Percentiles rank a stretch among this genome's conserved stretches.
Conservation (phyloP, 495 filamentous ascomycete species). For the Daldinia decipiens region DNA sequence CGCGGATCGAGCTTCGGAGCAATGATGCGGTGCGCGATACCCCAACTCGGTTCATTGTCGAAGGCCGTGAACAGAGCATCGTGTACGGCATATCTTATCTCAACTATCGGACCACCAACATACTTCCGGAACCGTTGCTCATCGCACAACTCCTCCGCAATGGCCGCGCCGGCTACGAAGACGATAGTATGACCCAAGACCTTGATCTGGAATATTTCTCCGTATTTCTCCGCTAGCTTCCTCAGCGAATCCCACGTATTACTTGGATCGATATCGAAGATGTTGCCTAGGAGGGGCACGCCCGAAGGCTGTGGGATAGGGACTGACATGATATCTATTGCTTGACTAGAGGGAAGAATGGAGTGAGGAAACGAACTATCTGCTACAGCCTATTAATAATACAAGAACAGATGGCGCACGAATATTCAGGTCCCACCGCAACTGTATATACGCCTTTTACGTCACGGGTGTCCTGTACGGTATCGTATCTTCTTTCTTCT, state of each 20-base stretch:
- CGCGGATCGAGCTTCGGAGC: constrained; percentile 72
- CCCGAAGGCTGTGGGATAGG: constrained; percentile 73
- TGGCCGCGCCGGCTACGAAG: constrained; percentile 61
- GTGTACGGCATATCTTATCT: constrained; percentile 68
- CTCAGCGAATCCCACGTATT: constrained; percentile 72
- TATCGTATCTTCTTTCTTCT: constrained; percentile 15
- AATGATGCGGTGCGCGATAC: constrained; percentile 74
- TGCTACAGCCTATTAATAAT: constrained; percentile 29
- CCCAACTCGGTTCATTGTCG: constrained; percentile 72
- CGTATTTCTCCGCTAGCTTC: constrained; percentile 72
- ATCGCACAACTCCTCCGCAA: constrained; percentile 74
- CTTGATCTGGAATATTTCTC: constrained; percentile 77
- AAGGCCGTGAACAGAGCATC: constrained; percentile 78
- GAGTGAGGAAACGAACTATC: constrained; percentile 3
- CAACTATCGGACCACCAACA: constrained; percentile 61
- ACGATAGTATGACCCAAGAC: constrained; percentile 54
- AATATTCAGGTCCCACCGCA: constrained; percentile 21
- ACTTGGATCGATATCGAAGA: constrained; percentile 68
- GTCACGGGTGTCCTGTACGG: constrained; percentile 24
- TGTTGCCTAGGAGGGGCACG: constrained; percentile 73
- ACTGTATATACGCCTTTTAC: constrained; percentile 31
- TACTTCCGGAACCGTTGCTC: constrained; percentile 73
- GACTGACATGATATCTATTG: constrained; percentile 48
- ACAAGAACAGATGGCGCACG: constrained; percentile 1
- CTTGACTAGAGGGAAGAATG: background rate